Conservation (phyloP, 164 flowering plant species). For the Aristolochia contorta region DNA sequence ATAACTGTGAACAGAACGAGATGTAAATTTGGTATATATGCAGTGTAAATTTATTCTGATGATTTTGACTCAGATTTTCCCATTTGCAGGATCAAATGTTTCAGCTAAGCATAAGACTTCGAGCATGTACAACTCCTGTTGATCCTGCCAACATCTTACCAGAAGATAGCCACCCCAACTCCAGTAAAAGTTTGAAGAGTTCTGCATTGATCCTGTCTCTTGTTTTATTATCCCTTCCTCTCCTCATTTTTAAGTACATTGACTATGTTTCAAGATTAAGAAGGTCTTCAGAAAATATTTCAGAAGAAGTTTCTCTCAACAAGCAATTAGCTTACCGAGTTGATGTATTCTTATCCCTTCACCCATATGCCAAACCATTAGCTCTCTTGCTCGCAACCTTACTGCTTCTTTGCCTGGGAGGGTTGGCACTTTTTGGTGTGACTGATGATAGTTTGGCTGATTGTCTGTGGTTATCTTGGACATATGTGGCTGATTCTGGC, state of each 20-base stretch:
- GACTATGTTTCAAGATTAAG: slow-evolving; percentile 43
- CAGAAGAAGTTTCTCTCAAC: slow-evolving; percentile 49
- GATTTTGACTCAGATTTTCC: slow-evolving; percentile 4
- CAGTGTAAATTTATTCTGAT: neutral
- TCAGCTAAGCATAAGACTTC: slow-evolving; percentile 31
- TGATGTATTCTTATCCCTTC: slow-evolving; percentile 56
- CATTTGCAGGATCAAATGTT: slow-evolving; percentile 35
- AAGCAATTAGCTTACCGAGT: slow-evolving; percentile 61
- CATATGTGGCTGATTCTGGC: slow-evolving; percentile 63
- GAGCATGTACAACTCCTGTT: slow-evolving; percentile 22
- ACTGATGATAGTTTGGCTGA: slow-evolving; percentile 61
- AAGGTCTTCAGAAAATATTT: slow-evolving; percentile 29
- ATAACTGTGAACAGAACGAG: neutral
- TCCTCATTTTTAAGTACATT: slow-evolving; percentile 43
- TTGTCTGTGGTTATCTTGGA: slow-evolving; percentile 81
- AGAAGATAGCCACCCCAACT: slow-evolving; percentile 15
- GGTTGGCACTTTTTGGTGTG: slow-evolving; percentile 72
- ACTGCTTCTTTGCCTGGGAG: slow-evolving; percentile 60
- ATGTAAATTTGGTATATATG: neutral
- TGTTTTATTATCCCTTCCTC: slow-evolving; percentile 31
- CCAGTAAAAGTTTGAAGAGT: slow-evolving; percentile 33
- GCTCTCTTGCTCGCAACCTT: slow-evolving; percentile 66
- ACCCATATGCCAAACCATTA: slow-evolving; percentile 68
- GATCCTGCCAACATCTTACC: slow-evolving; percentile 14
- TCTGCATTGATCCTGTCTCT: slow-evolving; percentile 42